phyloP scores from a whole-genome alignment of 108 stramenopile species.

The Cylindrotheca fusiformis region DNA sequence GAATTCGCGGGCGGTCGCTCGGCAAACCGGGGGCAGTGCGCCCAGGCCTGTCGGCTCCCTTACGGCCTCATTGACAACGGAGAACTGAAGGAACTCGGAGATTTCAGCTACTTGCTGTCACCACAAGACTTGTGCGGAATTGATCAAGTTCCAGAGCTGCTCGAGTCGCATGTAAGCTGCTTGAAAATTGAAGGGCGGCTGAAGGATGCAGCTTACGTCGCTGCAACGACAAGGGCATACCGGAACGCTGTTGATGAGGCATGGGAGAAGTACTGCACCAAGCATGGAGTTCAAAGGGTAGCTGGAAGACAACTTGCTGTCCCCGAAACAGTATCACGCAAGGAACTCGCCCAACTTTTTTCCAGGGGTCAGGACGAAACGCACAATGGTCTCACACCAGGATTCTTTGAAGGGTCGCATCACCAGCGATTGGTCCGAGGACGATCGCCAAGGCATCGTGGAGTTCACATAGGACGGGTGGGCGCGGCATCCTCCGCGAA shows the following conservation, averaged over 20 bases:
- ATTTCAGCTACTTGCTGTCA: slow-evolving; percentile 56
- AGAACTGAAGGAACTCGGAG: slow-evolving; percentile 48
- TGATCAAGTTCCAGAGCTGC: slow-evolving; percentile 58
- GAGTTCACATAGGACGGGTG: slow-evolving; percentile 63
- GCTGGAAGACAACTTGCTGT: not conserved
- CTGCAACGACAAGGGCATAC: slow-evolving; percentile 76
- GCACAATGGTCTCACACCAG: slow-evolving; percentile 64
- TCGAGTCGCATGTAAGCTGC: slow-evolving; percentile 66
- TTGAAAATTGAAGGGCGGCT: slow-evolving; percentile 82
- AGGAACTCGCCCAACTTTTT: slow-evolving; percentile 67
- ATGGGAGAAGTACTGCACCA: slow-evolving; percentile 50
- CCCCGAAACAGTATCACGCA: slow-evolving; percentile 41
- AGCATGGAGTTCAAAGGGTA: slow-evolving; percentile 12
- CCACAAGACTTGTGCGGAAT: slow-evolving; percentile 82
- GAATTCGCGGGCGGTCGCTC: slow-evolving; percentile 73
- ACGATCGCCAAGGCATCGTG: slow-evolving; percentile 67
- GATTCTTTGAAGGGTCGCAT: slow-evolving; percentile 68
- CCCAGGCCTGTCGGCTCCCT: slow-evolving; percentile 76
- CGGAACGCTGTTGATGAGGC: slow-evolving; percentile 70
- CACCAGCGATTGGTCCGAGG: slow-evolving; percentile 73
- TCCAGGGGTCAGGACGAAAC: slow-evolving; percentile 69
- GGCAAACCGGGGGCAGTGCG: slow-evolving; percentile 81
- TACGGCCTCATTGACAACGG: slow-evolving; percentile 73
- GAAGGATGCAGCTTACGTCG: slow-evolving; percentile 75
- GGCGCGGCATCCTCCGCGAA: slow-evolving; percentile 25